Conservation (phyloP, 2,329 filamentous ascomycete species). For the Fonsecaea erecta region DNA sequence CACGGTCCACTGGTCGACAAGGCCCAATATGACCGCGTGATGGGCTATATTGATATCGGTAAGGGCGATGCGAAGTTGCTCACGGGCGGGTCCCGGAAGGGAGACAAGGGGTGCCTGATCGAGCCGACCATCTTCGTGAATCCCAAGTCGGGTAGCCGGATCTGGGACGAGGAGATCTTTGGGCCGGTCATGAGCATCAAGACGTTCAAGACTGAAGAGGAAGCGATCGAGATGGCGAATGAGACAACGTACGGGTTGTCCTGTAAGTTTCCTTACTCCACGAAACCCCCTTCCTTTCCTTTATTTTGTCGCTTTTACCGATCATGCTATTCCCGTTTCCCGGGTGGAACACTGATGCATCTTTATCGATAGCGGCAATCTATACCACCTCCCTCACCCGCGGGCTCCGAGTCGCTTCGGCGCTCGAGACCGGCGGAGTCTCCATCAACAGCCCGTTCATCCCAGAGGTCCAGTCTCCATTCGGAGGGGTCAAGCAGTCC, state of each 20-base stretch:
- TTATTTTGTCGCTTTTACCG: background rate
- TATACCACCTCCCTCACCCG: conserved; percentile 48
- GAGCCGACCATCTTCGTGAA: conserved; percentile 46
- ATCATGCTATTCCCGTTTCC: too few relatives aligned
- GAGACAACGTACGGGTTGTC: conserved; percentile 49
- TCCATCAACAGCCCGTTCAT: conserved; percentile 51
- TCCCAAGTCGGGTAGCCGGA: conserved; percentile 42
- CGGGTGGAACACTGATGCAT: background rate
- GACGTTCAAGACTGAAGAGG: conserved; percentile 46
- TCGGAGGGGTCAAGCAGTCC: conserved; percentile 52
- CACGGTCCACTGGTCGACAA: conserved; percentile 52
- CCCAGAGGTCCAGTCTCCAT: conserved; percentile 46
- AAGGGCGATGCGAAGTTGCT: conserved; percentile 47
- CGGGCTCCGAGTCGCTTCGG: conserved; percentile 47
- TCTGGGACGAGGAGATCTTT: conserved; percentile 50
- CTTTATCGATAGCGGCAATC: conserved; percentile 39
- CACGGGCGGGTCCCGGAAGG: conserved; percentile 43
- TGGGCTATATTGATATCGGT: conserved; percentile 49
- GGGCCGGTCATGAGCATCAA: conserved; percentile 48
- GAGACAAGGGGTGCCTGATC: conserved; percentile 46
- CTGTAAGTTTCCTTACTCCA: conserved; percentile 28
- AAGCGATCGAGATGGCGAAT: conserved; percentile 46
- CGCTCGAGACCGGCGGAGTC: conserved; percentile 50
- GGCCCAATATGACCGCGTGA: conserved; percentile 50
- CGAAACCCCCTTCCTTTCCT: background rate